Base-by-base conservation (phyloP, 2,329 filamentous ascomycete species). In the Calycina herbarum region DNA sequence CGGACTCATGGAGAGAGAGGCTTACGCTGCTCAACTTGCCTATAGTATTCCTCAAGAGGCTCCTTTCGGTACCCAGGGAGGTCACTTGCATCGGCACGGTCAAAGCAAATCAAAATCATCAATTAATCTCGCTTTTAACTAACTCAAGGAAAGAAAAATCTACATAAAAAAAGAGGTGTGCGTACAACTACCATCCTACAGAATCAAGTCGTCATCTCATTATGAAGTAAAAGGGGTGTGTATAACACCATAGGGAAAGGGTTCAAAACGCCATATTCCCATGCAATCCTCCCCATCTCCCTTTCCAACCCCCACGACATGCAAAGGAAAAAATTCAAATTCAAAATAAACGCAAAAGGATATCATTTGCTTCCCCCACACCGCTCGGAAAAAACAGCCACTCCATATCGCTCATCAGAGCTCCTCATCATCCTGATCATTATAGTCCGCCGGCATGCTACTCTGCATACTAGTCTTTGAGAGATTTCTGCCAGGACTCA, bases 401-500 rank as follows among this genome's bases (percentile, higher is more conserved):
- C 31, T 33, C 15, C 24, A 57, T 57, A 29, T n/a, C 27, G 4
- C 29, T 33, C 13, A 33, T 35, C 27, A 54, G 11, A 31, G 31
- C 56, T 57, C 40, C 24, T 59, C 56, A 48, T 59, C 61, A 31
- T 45, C 54, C 13, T 15, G n/a, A 20, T 63, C 61, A 7, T 59
- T 59, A 11, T 69, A 58, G 65, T 71, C 66, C 10, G 70, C 65
- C 54, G 74, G 74, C 73, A 76, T 74, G 54, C 65, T 73, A 57
- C 74, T 76, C 67, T 75, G 73, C 69, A 75, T 73, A 65, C 72
- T 74, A 58, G 73, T 64, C 51, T 68, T 69, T 11, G 70, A 72
- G 17, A 68, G 45, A 59, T 72, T 73, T 59, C 64, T 66, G 10
- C 67, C 73, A n/a, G 70, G 69, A 38, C 67, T 70, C 29, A 72